phyloP scores from a whole-genome alignment of 768 basidiomycete species.

The Tulasnella sp. region DNA sequence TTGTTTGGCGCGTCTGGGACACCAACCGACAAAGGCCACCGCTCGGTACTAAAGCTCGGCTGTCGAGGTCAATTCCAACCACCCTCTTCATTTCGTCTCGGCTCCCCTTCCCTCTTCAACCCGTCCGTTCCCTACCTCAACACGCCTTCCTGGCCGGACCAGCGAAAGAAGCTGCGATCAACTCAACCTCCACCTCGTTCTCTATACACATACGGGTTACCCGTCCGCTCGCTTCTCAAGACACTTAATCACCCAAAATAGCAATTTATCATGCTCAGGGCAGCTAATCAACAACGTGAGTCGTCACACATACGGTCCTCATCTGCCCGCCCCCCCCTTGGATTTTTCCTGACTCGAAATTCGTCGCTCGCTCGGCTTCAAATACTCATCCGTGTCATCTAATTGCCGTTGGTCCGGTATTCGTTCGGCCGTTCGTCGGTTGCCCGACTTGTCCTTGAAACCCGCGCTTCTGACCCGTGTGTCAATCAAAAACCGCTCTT shows the following conservation, averaged over 20 bases:
- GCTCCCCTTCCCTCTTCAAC: neutral
- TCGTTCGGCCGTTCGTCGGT: neutral
- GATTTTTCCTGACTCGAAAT: neutral
- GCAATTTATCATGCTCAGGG: neutral
- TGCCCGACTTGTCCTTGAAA: neutral
- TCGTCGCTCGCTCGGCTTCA: neutral
- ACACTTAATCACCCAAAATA: neutral
- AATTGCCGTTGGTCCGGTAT: neutral
- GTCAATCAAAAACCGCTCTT: neutral
- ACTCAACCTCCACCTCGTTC: neutral
- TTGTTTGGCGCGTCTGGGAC: neutral
- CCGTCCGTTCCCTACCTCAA: neutral
- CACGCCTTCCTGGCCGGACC: neutral
- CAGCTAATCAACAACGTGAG: neutral
- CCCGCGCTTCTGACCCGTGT: neutral
- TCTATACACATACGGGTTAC: neutral
- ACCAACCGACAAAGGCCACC: constrained; percentile 2
- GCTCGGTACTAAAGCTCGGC: neutral
- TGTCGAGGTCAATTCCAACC: neutral
- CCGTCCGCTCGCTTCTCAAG: neutral
- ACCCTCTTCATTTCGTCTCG: neutral
- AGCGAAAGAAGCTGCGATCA: neutral
- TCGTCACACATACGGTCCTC: neutral
- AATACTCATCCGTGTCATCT: neutral
- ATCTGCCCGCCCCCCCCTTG: neutral